These are phyloP conservation scores for Apiospora pterosperma DNA, from an alignment of 2,329 filamentous ascomycete genomes.

Conservation along the genomic window DNA sequence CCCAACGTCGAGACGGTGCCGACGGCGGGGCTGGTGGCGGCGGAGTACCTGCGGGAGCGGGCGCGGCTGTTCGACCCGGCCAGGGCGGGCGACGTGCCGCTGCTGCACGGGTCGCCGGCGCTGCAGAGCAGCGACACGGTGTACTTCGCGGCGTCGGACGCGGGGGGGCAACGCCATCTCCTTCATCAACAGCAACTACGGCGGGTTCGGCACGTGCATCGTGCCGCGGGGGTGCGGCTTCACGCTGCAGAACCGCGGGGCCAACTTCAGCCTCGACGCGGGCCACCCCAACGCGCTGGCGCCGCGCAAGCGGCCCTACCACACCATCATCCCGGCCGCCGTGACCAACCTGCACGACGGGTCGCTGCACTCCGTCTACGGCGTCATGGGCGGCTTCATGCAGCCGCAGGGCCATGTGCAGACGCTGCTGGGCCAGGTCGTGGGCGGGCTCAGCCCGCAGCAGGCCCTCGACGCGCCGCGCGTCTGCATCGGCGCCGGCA, in stretches of 20 bases:
- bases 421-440: constrained; percentile 83
- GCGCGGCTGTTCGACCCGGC: constrained; percentile 55
- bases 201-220: constrained; percentile 82
- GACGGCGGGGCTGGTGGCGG: constrained; percentile 63
- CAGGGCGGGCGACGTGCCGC: constrained; percentile 53
- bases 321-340: constrained; percentile 94
- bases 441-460: constrained; percentile 79
- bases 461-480: constrained; percentile 86
- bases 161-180: constrained; percentile 83
- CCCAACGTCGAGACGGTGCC: constrained; percentile 71
- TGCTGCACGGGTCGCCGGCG: constrained; percentile 74
- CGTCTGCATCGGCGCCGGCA: constrained; percentile 79
- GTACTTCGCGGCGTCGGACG: constrained; percentile 84
- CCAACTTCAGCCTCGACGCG: constrained; percentile 72
- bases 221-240: constrained; percentile 86
- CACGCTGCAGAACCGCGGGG: constrained; percentile 88
- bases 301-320: constrained; percentile 86
- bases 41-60: constrained; percentile 71
- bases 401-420: constrained; percentile 96
- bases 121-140: constrained; percentile 88
- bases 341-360: constrained; percentile 74
- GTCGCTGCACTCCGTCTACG: constrained; percentile 79
- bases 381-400: constrained; percentile 98
- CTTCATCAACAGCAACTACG: constrained; percentile 96
- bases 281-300: constrained; percentile 77